Evolutionary conservation across 169 alveolate genomes (phyloP), one percentile per base, ranked within the genome.

Genomic region (Cystoisospora suis): DNA sequence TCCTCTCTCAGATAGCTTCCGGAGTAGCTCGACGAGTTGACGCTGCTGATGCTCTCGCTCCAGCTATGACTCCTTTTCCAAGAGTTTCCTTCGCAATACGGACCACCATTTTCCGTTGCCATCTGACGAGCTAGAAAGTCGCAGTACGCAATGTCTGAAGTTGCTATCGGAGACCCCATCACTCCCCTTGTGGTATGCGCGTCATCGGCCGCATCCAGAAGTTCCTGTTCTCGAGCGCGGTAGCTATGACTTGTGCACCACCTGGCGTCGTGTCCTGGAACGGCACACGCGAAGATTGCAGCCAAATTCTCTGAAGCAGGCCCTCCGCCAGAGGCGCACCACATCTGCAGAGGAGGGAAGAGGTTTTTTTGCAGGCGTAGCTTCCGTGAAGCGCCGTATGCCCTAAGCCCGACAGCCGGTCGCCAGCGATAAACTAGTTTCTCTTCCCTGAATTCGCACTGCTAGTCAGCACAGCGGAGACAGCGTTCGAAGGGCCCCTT

Each of bases 1-100:
- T 59, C 75, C 29, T 15, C 5, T 29, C 5, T 3, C 20, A 36
- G 32, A 59, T 3, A 27, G 23, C 29, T 36, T 29, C 75, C 29
- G 75, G 20, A 59, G 75, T 59, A 59, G 42, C 6, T 15, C 5
- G 75, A 59, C 4, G 75, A 59, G 29, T 59, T 29, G 3, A 59
- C 7, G 75, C 75, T 59, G 75, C 75, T 59, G 75, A 59, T 59
- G 23, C 75, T 59, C 75, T 59, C 75, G 75, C 29, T 59, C 75
- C 75, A 59, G 75, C 75, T 59, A 29, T 36, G 75, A 20, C 75
- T 59, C 75, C 75, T 5, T 59, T 36, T 59, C 42, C 29, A 15
- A 5, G 75, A 5, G 75, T 36, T 59, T 9, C 75, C 75, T 36
- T 4, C 5, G 75, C 75, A 29, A 59, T 59, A 59, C 9, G 23